Evolutionary conservation across 371 early-diverging fungal genomes (phyloP).

Genomic region (Cokeromyces recurvatus): DNA sequence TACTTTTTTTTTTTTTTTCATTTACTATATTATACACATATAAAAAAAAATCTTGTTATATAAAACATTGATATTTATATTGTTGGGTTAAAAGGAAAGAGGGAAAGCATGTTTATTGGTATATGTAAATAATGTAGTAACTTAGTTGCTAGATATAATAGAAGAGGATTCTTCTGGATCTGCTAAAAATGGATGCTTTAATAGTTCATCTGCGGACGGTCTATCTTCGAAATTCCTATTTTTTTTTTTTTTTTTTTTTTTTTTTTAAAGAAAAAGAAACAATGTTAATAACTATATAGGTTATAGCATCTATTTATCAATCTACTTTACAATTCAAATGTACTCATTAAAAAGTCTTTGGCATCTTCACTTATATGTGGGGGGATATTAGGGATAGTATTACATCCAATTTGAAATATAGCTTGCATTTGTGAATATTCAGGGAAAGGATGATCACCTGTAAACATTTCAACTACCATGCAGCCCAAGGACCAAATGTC

Average conservation of each 20-base stretch:
- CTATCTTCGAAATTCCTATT: conserved; percentile 57
- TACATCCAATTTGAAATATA: conserved; percentile 84
- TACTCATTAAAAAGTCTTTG: conserved; percentile 72
- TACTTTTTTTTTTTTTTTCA: too few relatives aligned
- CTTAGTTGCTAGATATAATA: too few relatives aligned
- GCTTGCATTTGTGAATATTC: conserved; percentile 90
- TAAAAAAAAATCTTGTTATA: too few relatives aligned
- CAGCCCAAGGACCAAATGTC: conserved; percentile 93
- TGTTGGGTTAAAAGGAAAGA: too few relatives aligned
- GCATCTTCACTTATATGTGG: conserved; percentile 65
- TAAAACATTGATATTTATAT: too few relatives aligned
- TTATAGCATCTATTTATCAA: not conserved
- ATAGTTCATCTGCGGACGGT: conserved; percentile 54
- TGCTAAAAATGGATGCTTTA: conserved; percentile 52
- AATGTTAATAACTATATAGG: too few relatives aligned
- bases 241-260: too few relatives aligned
- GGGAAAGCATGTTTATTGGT: too few relatives aligned
- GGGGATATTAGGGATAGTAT: conserved; percentile 79
- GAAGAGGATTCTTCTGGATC: too few relatives aligned
- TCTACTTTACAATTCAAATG: conserved; percentile 61
- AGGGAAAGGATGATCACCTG: conserved; percentile 93
- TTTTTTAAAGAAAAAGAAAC: too few relatives aligned
- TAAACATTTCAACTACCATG: conserved; percentile 94
- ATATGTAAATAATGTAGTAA: too few relatives aligned
- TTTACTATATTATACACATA: too few relatives aligned